Evolutionary conservation across 345 rosid genomes (phyloP), one percentile per base, ranked within the genome.

Genomic region (Boechera retrofracta): DNA sequence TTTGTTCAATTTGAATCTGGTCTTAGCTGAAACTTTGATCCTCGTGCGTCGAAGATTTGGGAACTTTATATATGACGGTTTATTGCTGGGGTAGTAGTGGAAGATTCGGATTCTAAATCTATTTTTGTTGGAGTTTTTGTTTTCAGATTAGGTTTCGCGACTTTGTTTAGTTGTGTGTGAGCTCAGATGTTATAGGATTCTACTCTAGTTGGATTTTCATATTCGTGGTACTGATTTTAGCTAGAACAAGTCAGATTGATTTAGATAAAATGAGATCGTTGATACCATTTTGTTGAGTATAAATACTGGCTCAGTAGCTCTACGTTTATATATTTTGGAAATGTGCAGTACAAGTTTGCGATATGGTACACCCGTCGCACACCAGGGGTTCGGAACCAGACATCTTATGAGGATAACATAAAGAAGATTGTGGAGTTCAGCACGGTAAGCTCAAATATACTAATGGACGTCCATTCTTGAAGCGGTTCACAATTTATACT

Each of bases 321-420:
- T 29, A 57, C 4, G 41, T 58, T 67, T 44, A 44, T 44, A 12
- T 44, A 12, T 69, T 66, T 69, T 36, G 29, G 29, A 26, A 75
- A 6, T 84, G 51, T 47, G 67, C 80, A 93, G 99, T 80, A 86
- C 88, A 96, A 91, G 85, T 93, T 82, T 83, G 87, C 85, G n/a
- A 87, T 93, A 79, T 96, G 99, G 99, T 93, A 89, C 85, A 93
- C 96, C 18, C 97, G 97, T 57, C 92, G 97, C 52, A 87, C 94
- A 21, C 97, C 96, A 18, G 98, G 99, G 45, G 91, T 88, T 63
- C 83, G 96, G 80, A 86, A 80, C 60, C 97, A 91, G 72, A 84
- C 98, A 29, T 87, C 99, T 6, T 96, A 96, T 5, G 99, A 91
- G 82, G 97, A 96, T 81, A 96, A 96, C 77, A 86, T 93, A 71